Evolutionary conservation across 768 basidiomycete genomes (phyloP).

Genomic region (Inosperma sp.): DNA sequence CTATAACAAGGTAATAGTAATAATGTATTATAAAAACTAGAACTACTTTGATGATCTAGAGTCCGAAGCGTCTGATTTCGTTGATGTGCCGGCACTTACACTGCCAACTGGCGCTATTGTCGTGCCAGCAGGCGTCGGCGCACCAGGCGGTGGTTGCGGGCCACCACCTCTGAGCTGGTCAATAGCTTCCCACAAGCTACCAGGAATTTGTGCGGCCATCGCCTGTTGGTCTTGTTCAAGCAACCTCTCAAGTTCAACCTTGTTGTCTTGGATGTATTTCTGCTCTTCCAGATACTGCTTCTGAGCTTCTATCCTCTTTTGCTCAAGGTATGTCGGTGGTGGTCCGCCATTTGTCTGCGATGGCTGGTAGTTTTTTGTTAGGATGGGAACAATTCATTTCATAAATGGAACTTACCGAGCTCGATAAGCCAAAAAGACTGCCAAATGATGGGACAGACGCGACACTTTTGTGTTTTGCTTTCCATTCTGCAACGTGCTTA

Average conservation of each 20-base stretch:
- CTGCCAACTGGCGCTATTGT: slow-evolving; percentile 13
- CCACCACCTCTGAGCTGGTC: slow-evolving; percentile 24
- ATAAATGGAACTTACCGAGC: slow-evolving; percentile 17
- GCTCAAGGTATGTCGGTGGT: slow-evolving; percentile 51
- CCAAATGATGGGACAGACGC: slow-evolving; percentile 32
- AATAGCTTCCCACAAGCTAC: slow-evolving; percentile 46
- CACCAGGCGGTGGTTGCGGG: slow-evolving; percentile 13
- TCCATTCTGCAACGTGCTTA: slow-evolving; percentile 79
- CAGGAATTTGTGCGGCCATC: slow-evolving; percentile 42
- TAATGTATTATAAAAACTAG: no score
- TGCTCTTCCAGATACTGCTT: slow-evolving; percentile 46
- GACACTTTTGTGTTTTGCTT: slow-evolving; percentile 37
- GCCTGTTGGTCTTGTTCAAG: slow-evolving; percentile 33
- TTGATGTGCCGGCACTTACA: slow-evolving; percentile 6
- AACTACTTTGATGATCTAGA: no score
- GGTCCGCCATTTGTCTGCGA: slow-evolving; percentile 25
- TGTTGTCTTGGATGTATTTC: slow-evolving; percentile 43
- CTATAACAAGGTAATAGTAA: no score
- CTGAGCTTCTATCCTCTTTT: slow-evolving; percentile 50
- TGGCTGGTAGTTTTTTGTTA: slow-evolving; percentile 11
- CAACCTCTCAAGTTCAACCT: slow-evolving; percentile 40
- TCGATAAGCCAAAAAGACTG: slow-evolving; percentile 37
- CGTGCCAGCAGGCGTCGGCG: slow-evolving; percentile 13
- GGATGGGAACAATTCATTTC: not conserved
- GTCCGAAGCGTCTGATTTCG: no score